Percentiles rank a stretch among this genome's conserved stretches.
Evolutionary conservation across 1,139 yeast genomes (phyloP).

Genomic region (Magnusiomyces ingens): DNA sequence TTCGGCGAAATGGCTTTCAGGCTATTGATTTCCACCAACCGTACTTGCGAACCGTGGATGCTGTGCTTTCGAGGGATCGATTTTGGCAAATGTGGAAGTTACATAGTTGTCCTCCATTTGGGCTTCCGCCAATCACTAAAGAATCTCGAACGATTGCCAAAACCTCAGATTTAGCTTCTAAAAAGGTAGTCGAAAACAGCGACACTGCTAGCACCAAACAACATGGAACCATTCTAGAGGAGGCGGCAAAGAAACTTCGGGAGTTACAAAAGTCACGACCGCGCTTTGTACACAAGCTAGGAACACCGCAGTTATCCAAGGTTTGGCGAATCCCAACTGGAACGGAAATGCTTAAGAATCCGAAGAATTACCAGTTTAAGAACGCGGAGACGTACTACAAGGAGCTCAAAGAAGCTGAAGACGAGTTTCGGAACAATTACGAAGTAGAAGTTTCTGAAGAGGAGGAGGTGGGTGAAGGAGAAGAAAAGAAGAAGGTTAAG

Average conservation of each 20-base stretch:
- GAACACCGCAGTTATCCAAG: conserved; percentile 32
- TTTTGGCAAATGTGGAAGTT: conserved; percentile 36
- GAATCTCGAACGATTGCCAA: conserved; percentile 7
- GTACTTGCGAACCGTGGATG: conserved; percentile 21
- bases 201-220: neutral
- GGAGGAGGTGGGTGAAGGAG: conserved; percentile 10
- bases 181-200: neutral
- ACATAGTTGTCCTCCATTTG: conserved; percentile 31
- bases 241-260: conserved; percentile 17
- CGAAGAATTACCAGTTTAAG: conserved; percentile 18
- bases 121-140: conserved; percentile 18
- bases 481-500: neutral
- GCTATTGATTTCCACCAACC: conserved; percentile 20
- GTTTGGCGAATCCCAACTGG: conserved; percentile 31
- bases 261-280: conserved; percentile 22
- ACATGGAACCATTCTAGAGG: conserved; percentile 5
- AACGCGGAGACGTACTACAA: conserved; percentile 20
- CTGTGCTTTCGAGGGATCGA: conserved; percentile 26
- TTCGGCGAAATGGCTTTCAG: conserved; percentile 12
- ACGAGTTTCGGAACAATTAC: conserved; percentile 10
- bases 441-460: conserved; percentile 10
- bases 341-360: conserved; percentile 19
- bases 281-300: conserved; percentile 31
- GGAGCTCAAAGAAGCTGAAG: conserved; percentile 15
- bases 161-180: neutral